Base-by-base conservation (phyloP, 2,329 filamentous ascomycete genomes). In the Colletotrichum cereale region DNA sequence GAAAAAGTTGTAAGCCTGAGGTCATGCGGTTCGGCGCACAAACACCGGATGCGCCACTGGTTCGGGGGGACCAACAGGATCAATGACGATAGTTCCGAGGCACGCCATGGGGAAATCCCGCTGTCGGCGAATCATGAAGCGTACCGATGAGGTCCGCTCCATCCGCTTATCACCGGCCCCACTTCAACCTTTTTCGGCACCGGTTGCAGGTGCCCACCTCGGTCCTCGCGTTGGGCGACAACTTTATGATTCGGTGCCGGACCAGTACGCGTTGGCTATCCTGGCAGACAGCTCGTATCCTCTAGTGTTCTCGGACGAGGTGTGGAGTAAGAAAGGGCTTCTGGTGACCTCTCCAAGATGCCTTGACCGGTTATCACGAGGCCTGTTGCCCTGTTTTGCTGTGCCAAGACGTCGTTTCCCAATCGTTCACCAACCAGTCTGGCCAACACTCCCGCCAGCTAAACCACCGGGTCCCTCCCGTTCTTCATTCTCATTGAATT, bases 81-180 rank as follows among this genome's bases (percentile, higher is more conserved):
- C 65, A 68, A 71, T 71, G 68, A 71, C 65, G 68, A 71, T 60
- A 58, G 31, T 21, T 29, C 24, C 57, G 64, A 62, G 47, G 21
- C 58, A 36, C 29, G 21, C 56, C 29, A 50, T 34, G 16, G 50
- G 56, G 40, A 42, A 62, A 38, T n/a, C n/a, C 60, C 34, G 52
- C 68, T 65, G 58, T 71, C 52, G 68, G 58, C 68, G 68, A 68
- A 71, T 68, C 44, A 61, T 48, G 52, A 29, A 60, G n/a, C 29
- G 16, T 16, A 21, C 56, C 56, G 38, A n/a, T n/a, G 31, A 31
- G 67, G 67, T 58, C 64, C 64, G 44, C 44, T 62, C 36, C 40
- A 58, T 62, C 63, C 63, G 67, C 68, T 68, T 71, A 68, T 68
- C 65, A 52, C 68, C 68, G 65, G 68, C 40, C 48, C 57, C 67